A percentile compares a stretch with the other conserved stretches of the same genome.
These are phyloP conservation scores for Trichosphaerium sp. DNA, from an alignment of 78 protist genomes.

Conservation along the genomic window DNA sequence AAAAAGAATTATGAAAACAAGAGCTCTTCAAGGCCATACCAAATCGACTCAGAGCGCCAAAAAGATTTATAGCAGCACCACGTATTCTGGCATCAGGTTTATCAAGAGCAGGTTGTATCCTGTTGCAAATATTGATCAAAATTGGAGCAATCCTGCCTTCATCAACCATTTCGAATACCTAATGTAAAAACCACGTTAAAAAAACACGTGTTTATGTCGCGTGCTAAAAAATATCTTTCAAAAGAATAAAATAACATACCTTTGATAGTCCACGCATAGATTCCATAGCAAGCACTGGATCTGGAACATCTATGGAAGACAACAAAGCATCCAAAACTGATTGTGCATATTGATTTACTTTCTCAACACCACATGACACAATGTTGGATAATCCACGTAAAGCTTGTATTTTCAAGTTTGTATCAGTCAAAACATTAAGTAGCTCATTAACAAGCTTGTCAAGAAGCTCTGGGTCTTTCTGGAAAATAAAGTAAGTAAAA, in stretches of 20 bases:
- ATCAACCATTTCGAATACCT: conserved; percentile 23
- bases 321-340: conserved; percentile 46
- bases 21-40: too few relatives aligned
- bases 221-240: too few relatives aligned
- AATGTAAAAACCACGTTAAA: background rate
- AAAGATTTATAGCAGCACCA: conserved; percentile 43
- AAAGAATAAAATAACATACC: too few relatives aligned
- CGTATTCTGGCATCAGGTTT: conserved; percentile 33
- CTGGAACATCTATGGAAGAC: conserved; percentile 42
- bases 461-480: conserved; percentile 8
- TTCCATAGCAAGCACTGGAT: conserved; percentile 49
- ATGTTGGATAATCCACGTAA: conserved; percentile 45
- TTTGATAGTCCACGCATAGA: conserved; percentile 50
- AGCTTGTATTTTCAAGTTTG: conserved; percentile 8
- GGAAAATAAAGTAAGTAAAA: too few relatives aligned
- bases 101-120: conserved; percentile 52
- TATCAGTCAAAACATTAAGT: conserved; percentile 25
- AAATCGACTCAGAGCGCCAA: conserved; percentile 41
- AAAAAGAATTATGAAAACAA: too few relatives aligned
- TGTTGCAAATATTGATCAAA: conserved; percentile 43
- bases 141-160: conserved; percentile 48
- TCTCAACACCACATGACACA: conserved; percentile 19
- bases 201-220: background rate
- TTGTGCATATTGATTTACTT: conserved; percentile 46
- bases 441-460: conserved; percentile 34